Conservation (phyloP, 192 early-diverging fungal species). For the Diversispora eburnea region DNA sequence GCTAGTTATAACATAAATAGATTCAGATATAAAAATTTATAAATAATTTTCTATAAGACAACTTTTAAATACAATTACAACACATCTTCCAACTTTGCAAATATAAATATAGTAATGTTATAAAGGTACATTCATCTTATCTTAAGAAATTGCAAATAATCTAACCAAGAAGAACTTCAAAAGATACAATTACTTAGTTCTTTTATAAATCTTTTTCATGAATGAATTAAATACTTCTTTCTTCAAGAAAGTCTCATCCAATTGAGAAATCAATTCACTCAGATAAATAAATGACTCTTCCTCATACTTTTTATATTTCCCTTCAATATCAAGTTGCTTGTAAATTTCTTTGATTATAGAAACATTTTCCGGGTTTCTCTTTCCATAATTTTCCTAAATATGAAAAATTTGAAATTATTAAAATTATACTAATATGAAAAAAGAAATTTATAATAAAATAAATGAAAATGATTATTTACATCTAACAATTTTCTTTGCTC, state of each 20-base stretch:
- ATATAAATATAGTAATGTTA: too few species aligned
- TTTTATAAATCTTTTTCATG: constrained; percentile 96
- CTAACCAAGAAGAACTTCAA: neutral
- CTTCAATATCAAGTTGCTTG: constrained; percentile 73
- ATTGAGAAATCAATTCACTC: constrained; percentile 68
- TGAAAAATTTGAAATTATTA: constrained; percentile 11
- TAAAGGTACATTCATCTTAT: too few species aligned
- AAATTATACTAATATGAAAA: neutral
- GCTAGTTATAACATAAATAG: too few species aligned
- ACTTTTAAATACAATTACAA: too few species aligned
- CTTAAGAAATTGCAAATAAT: too few species aligned
- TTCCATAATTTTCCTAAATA: constrained; percentile 84
- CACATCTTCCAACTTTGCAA: too few species aligned
- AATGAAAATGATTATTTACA: constrained; percentile 36
- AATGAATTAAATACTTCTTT: constrained; percentile 84
- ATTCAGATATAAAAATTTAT: too few species aligned
- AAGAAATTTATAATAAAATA: neutral
- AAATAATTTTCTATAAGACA: too few species aligned
- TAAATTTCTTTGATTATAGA: constrained; percentile 82
- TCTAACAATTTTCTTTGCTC: constrained; percentile 84
- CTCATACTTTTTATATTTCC: constrained; percentile 84
- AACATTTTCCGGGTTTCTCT: constrained; percentile 74
- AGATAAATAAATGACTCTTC: constrained; percentile 75
- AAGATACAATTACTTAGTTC: constrained; percentile 63
- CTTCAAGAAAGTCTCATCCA: constrained; percentile 79